Conservation (phyloP, 2,329 filamentous ascomycete genomes). For the Emericellopsis atlantica region DNA sequence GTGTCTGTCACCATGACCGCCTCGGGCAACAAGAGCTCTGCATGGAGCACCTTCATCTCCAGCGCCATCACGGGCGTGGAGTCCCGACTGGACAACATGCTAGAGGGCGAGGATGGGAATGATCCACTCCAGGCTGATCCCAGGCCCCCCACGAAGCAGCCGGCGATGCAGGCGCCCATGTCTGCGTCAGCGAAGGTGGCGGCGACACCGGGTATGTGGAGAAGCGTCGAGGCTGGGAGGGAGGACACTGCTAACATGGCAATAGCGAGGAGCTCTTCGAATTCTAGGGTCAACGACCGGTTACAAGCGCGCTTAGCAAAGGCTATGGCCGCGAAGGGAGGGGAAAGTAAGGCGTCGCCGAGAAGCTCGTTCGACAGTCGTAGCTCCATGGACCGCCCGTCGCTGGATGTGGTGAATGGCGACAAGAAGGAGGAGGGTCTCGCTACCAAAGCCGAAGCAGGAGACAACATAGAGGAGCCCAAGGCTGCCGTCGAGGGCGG, state of each 20-base stretch:
- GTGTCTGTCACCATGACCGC: slow-evolving; percentile 27
- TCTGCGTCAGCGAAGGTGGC: slow-evolving; percentile 13
- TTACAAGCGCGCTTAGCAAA: slow-evolving; percentile 83
- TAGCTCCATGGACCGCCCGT: slow-evolving; percentile 15
- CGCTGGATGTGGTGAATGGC: neutral
- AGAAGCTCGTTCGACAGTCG: slow-evolving; percentile 12
- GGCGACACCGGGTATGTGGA: slow-evolving; percentile 14
- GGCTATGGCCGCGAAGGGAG: slow-evolving; percentile 63
- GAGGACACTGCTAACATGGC: slow-evolving; percentile 5
- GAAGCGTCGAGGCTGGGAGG: neutral
- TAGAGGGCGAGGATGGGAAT: slow-evolving; percentile 39
- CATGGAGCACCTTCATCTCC: slow-evolving; percentile 73
- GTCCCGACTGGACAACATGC: slow-evolving; percentile 80
- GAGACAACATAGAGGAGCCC: neutral
- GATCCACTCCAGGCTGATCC: slow-evolving; percentile 8
- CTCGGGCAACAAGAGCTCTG: slow-evolving; percentile 32
- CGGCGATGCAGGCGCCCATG: slow-evolving; percentile 13
- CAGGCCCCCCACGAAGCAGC: slow-evolving; percentile 13
- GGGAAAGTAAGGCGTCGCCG: slow-evolving; percentile 16
- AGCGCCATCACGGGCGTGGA: slow-evolving; percentile 91
- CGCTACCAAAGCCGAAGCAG: neutral
- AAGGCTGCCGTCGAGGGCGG: neutral
- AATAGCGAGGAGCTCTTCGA: slow-evolving; percentile 52
- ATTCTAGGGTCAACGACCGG: slow-evolving; percentile 58
- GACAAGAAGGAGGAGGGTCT: slow-evolving; percentile 1